Evolutionary conservation across 495 filamentous ascomycete species (phyloP).

Genomic region (Lasiosphaeria ovina): DNA sequence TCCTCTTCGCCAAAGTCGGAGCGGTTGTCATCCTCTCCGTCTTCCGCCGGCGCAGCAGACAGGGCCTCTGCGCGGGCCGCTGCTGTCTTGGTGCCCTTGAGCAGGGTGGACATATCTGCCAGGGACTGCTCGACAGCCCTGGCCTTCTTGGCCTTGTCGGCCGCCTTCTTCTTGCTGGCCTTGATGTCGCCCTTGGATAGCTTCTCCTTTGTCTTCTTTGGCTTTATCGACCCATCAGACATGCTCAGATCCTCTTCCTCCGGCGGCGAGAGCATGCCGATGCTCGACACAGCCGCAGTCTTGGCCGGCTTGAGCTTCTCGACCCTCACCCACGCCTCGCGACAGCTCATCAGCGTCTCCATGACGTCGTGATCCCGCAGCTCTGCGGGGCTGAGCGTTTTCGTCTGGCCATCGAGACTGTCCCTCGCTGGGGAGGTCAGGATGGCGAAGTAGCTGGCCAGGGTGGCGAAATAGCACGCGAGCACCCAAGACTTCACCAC

Average conservation of each 20-base stretch:
- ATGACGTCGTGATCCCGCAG: slow-evolving; percentile 87
- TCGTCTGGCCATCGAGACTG: slow-evolving; percentile 43
- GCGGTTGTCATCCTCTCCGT: slow-evolving; percentile 50
- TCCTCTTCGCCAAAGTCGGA: slow-evolving; percentile 69
- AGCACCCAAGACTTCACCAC: slow-evolving; percentile 72
- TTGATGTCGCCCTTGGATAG: slow-evolving; percentile 31
- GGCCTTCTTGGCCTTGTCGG: slow-evolving; percentile 40
- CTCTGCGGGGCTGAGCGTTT: slow-evolving; percentile 61
- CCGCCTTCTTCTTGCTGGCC: slow-evolving; percentile 29
- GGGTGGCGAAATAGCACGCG: slow-evolving; percentile 76
- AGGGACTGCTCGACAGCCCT: slow-evolving; percentile 48
- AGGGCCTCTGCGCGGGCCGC: slow-evolving; percentile 33
- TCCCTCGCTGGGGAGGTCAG: slow-evolving; percentile 70
- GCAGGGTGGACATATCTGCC: slow-evolving; percentile 45
- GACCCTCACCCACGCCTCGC: slow-evolving; percentile 75
- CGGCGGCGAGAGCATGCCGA: slow-evolving; percentile 36
- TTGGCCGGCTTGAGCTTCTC: slow-evolving; percentile 53
- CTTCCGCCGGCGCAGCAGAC: slow-evolving; percentile 29
- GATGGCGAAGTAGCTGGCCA: slow-evolving; percentile 92
- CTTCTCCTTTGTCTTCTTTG: slow-evolving; percentile 29
- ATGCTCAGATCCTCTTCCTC: slow-evolving; percentile 34
- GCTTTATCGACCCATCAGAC: slow-evolving; percentile 22
- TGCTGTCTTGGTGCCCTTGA: slow-evolving; percentile 40
- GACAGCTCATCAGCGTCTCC: slow-evolving; percentile 74
- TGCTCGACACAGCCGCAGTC: slow-evolving; percentile 9